Evolutionary conservation across 257 asterid genomes (phyloP).

Genomic region (Solanum sitiens): DNA sequence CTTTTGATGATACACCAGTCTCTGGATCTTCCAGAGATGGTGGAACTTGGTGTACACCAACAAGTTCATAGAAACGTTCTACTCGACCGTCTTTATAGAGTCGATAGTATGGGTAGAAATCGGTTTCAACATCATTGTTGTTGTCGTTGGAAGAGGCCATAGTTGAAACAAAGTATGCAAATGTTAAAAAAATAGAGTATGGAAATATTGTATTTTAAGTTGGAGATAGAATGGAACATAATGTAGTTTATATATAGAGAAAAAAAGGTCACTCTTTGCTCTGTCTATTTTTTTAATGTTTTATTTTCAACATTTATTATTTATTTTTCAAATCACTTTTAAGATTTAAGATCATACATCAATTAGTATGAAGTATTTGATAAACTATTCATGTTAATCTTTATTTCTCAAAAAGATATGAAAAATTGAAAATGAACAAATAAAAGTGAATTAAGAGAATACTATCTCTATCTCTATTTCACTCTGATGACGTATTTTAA

Average conservation of each 20-base stretch:
- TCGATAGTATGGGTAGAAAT: constrained; percentile 6
- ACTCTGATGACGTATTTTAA: too few species aligned
- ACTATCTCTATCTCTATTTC: too few species aligned
- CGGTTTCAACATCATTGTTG: not conserved
- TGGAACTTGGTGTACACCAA: not conserved
- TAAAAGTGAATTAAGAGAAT: not conserved
- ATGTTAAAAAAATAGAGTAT: not conserved
- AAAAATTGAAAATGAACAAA: too few species aligned
- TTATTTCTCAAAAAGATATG: too few species aligned
- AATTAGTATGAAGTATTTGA: too few species aligned
- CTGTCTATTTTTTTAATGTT: too few species aligned
- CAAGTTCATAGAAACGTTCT: not conserved
- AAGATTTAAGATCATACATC: too few species aligned
- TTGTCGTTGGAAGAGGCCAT: not conserved
- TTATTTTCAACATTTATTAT: too few species aligned
- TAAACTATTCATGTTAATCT: too few species aligned
- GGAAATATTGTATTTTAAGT: not conserved
- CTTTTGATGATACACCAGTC: constrained; percentile 17
- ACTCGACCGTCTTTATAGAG: constrained; percentile 21
- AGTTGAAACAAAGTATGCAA: not conserved
- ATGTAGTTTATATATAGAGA: not conserved
- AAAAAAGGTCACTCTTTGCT: not conserved
- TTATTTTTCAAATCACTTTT: too few species aligned
- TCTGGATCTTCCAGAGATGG: constrained; percentile 2
- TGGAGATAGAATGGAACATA: not conserved